These are phyloP conservation scores for Phytopythium mirpurense DNA, from an alignment of 352 stramenopile genomes.

Conservation along the genomic window DNA sequence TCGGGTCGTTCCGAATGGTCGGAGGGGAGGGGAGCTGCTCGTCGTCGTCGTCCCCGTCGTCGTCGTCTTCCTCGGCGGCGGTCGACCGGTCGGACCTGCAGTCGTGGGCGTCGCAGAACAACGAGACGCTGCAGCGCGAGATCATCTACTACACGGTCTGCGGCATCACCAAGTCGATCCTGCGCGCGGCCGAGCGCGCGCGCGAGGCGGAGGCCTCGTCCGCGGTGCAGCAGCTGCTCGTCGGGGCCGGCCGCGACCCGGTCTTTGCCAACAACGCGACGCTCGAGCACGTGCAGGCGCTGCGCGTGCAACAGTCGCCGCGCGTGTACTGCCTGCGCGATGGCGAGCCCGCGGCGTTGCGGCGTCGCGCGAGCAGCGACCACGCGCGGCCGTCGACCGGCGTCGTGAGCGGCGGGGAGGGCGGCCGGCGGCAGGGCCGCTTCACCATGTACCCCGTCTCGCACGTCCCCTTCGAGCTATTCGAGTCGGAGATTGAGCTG, in stretches of 20 bases:
- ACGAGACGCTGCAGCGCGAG: constrained; percentile 71
- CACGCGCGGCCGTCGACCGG: background rate
- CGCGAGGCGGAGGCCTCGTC: constrained; percentile 10
- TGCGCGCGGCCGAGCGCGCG: constrained; percentile 35
- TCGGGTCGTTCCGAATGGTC: background rate
- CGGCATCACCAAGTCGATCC: constrained; percentile 72
- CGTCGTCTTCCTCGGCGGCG: background rate
- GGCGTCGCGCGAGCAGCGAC: background rate
- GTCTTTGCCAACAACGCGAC: constrained; percentile 37
- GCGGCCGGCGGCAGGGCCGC: constrained; percentile 7
- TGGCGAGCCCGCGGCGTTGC: background rate
- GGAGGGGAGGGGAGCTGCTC: background rate
- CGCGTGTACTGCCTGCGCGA: constrained; percentile 34
- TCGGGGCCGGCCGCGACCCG: constrained; percentile 50
- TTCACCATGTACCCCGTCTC: constrained; percentile 68
- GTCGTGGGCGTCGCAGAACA: constrained; percentile 53
- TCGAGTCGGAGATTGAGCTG: constrained; percentile 71
- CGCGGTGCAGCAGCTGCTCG: constrained; percentile 37
- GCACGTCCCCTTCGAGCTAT: constrained; percentile 71
- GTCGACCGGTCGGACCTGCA: constrained; percentile 20
- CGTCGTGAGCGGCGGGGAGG: background rate
- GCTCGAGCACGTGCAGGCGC: constrained; percentile 38
- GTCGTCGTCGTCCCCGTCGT: background rate
- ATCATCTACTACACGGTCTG: constrained; percentile 84
- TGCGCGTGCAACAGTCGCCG: constrained; percentile 36